Evolutionary conservation across 352 stramenopile species (phyloP).

Genomic region (Phytophthora kernoviae): DNA sequence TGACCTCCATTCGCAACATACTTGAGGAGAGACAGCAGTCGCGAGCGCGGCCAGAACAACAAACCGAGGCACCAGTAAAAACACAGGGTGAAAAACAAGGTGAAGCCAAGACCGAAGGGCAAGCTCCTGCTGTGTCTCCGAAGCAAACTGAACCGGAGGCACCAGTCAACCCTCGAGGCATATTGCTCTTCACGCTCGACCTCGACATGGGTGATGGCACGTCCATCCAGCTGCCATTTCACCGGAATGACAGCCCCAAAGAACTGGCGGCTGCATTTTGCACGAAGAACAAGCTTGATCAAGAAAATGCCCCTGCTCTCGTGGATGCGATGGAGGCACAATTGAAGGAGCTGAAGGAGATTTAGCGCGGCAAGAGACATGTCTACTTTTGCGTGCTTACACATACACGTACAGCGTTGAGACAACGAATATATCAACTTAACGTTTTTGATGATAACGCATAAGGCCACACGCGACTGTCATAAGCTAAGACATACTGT

Average conservation of each 20-base stretch:
- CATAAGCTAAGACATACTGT: constrained; percentile 23
- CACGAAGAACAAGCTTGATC: constrained; percentile 51
- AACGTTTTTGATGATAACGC: background rate
- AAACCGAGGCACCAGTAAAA: constrained; percentile 3
- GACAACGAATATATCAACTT: background rate
- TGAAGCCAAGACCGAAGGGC: constrained; percentile 11
- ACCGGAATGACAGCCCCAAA: constrained; percentile 58
- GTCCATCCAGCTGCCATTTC: constrained; percentile 46
- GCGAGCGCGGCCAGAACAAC: constrained; percentile 12
- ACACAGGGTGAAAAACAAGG: constrained; percentile 5
- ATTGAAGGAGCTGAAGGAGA: constrained; percentile 37
- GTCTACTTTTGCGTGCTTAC: background rate
- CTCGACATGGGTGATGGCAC: constrained; percentile 63
- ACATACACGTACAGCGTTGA: constrained; percentile 6
- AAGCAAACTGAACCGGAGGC: constrained; percentile 12
- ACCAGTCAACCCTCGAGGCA: constrained; percentile 21
- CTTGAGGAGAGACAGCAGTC: constrained; percentile 30
- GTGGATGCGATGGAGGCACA: constrained; percentile 63
- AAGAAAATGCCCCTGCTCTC: constrained; percentile 62
- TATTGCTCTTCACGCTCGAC: constrained; percentile 71
- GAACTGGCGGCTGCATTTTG: constrained; percentile 62
- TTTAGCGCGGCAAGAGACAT: background rate
- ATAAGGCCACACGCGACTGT: constrained; percentile 21
- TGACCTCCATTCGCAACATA: constrained; percentile 42
- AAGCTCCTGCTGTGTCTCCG: constrained; percentile 9